Base-by-base conservation (phyloP, 78 protist genomes). In the slime mould (Dictyostelium discoideum) region DNA sequence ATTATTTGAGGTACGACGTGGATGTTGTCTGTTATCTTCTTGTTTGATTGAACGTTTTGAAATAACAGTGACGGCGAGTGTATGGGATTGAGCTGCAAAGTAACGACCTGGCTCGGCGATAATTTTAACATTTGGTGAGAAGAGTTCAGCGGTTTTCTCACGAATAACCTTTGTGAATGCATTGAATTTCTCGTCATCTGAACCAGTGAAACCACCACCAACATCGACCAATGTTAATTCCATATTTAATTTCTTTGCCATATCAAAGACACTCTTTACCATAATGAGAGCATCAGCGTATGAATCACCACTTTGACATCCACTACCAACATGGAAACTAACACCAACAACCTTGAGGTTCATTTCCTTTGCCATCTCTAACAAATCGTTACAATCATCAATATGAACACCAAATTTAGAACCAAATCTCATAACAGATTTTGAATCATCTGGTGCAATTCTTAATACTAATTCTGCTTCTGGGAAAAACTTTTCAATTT, bases 161-260 rank as follows among this genome's bases (percentile, higher is more conserved):
- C 95, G 84, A 63, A 98, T 32, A 40, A 98, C 97, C 3, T 85
- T 96, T 46, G 96, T 78, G 85, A 97, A 88, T 48, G 88, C 65
- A 7, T 83, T 87, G 39, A 81, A 44, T 85, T 74, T 37, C 1
- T 42, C 86, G 10, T 44, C 57, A 92, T 97, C 96, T 11, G 50
- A 22, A 40, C 99, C 99, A 9, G 99, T 98, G 94, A 94, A 99
- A 85, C 99, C 99, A 48, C 99, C 99, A 26, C 99, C 99, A 32
- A 98, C 24, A 92, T 99, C 99, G 40, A 99, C 97, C 20, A 99
- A 39, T 32, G 67, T 40, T 78, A 97, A 46, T 32, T 60, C 39
- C 97, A 92, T 89, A 60, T 93, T 96, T 48, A 82, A 94, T 63
- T 96, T 98, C 39, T 97, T 98, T 26, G 99, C 99, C 48, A 97